Percentiles rank a stretch among this genome's conserved stretches.
Evolutionary conservation across 2,329 filamentous ascomycete species (phyloP).

Genomic region (Sordariomycetes sp.): DNA sequence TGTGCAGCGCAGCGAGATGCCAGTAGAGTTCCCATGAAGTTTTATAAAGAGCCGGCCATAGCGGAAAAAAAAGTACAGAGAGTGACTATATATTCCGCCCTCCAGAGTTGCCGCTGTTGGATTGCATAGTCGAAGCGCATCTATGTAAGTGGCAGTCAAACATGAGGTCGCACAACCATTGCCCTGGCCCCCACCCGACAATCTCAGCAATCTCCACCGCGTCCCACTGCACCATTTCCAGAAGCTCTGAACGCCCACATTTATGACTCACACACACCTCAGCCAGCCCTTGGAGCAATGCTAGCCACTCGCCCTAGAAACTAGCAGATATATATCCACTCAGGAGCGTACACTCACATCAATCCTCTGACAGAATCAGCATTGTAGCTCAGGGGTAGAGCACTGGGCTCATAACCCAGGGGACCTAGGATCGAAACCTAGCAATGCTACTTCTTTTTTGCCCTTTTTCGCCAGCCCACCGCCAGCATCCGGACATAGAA

Average conservation of each 20-base stretch:
- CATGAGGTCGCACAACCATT: too few relatives aligned
- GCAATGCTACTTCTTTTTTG: slow-evolving; percentile 3
- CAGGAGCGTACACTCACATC: background rate
- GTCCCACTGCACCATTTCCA: background rate
- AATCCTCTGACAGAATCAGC: background rate
- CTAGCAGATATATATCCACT: background rate
- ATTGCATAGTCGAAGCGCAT: too few relatives aligned
- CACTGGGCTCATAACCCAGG: slow-evolving; percentile 4
- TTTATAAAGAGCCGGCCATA: too few relatives aligned
- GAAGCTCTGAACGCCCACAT: background rate
- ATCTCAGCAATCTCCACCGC: too few relatives aligned
- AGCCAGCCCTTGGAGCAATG: background rate
- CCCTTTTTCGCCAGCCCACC: background rate
- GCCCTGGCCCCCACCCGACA: too few relatives aligned
- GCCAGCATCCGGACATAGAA: background rate
- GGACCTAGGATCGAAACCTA: slow-evolving; percentile 4
- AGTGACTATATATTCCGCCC: too few relatives aligned
- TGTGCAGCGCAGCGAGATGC: too few relatives aligned
- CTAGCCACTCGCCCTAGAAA: background rate
- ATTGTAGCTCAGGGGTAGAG: slow-evolving; percentile 5
- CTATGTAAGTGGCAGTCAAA: too few relatives aligned
- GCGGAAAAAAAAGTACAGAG: too few relatives aligned
- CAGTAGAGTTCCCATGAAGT: too few relatives aligned
- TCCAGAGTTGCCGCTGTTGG: too few relatives aligned
- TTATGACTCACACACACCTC: background rate